Evolutionary conservation across 148 eudicot species (phyloP), one percentile per base, ranked within the genome.

Genomic region (Silene uniflora): DNA sequence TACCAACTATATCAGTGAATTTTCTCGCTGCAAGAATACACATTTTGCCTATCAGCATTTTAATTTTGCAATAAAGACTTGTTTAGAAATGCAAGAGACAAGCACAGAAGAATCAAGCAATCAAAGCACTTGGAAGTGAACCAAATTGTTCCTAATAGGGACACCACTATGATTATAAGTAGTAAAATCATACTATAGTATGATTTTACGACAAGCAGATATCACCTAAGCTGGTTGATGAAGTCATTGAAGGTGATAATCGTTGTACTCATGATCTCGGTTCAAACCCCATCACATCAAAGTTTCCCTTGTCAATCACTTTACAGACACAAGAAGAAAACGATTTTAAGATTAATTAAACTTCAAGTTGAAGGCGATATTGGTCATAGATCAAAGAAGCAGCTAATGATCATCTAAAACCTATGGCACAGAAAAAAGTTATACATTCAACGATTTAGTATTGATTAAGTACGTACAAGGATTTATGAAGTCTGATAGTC

Each of bases 1-100:
- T 94, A 25, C 98, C 98, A 72, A 94, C 98, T 73, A 94, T 90
- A 79, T 94, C 98, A 46, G 81, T 83, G 82, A 94, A 94, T 79
- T 82, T 89, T 81, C 85, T 94, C 77, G 97, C 98, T 94, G 88
- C 80, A 70, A 79, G 61, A 73, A 73, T 11, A 39, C 10, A 76
- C 14, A 44, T 35, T 10, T 69, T 63, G 21, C 27, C 11, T 29
- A 52, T 56, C 54, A 75, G 25, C 29, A 61, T 82, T 67, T 61
- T 55, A 72, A 75, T 63, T 58, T 66, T 21, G 67, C 8, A 5
- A 9, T 56, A 71, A 13, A 69, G 7, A 66, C 65, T 39, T 5
- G 62, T 11, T 27, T 42, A 42, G 52, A 18, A 13, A 19, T 39
- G 19, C 18, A 21, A 47, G 63, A 6, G n/a, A 29, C 49, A 17